These are phyloP conservation scores for Teratosphaeria nubilosa DNA, from an alignment of 2,329 filamentous ascomycete genomes.

Conservation along the genomic window DNA sequence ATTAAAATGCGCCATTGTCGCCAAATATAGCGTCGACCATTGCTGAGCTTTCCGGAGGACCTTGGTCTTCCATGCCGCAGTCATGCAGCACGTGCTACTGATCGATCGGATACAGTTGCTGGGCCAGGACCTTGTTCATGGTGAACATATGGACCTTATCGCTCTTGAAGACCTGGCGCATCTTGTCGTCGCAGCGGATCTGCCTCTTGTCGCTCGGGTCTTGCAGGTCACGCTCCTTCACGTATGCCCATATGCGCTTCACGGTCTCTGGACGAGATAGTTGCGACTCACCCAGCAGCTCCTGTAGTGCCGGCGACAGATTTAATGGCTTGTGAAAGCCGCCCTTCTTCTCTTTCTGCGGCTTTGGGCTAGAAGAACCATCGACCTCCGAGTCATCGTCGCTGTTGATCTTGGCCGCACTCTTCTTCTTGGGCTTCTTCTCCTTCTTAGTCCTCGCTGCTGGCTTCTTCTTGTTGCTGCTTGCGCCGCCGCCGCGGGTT, in stretches of 20 bases:
- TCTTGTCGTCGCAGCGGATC: constrained; percentile 81
- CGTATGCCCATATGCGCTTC: constrained; percentile 92
- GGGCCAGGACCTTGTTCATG: constrained; percentile 93
- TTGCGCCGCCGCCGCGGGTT: constrained; percentile 58
- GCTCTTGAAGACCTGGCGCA: constrained; percentile 87
- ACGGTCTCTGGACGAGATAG: constrained; percentile 91
- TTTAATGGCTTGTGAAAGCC: constrained; percentile 85
- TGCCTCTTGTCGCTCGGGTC: constrained; percentile 86
- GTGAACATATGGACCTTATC: constrained; percentile 95
- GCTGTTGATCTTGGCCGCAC: constrained; percentile 58
- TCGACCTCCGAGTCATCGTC: constrained; percentile 72
- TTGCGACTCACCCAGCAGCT: constrained; percentile 62
- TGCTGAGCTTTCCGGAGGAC: not conserved
- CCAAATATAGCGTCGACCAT: not conserved
- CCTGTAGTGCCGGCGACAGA: constrained; percentile 59
- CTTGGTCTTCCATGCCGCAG: not conserved
- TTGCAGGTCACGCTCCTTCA: constrained; percentile 79
- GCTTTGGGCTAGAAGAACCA: constrained; percentile 31
- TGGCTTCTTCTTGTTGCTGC: constrained; percentile 44
- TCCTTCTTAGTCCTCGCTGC: constrained; percentile 52
- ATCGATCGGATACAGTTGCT: constrained; percentile 78
- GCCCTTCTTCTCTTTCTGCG: constrained; percentile 60
- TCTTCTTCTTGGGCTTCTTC: constrained; percentile 61
- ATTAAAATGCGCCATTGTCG: not conserved
- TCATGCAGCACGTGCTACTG: not conserved